Base-by-base conservation (phyloP, 371 early-diverging fungal genomes). In the Mucor piriformis region DNA sequence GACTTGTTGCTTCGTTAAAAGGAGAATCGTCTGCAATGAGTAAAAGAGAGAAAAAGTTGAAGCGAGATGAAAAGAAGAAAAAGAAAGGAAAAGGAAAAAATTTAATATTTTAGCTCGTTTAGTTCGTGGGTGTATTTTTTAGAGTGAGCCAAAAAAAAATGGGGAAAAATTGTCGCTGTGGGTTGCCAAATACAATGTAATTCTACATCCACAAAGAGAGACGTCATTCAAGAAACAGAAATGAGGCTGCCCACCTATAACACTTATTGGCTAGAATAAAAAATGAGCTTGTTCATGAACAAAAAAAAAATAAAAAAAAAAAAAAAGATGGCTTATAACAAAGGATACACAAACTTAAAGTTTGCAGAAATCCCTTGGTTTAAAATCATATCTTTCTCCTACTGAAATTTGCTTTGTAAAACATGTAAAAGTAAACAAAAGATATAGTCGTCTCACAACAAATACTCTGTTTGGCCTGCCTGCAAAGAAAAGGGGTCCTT, bases 301-400 rank as follows among this genome's bases (percentile, higher is more conserved):
- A 43, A 21, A 5, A 25, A 5, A 23, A 6, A 29, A 18, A 33
- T 16, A 27, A 10, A 34, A 20, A 54, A 25, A 42, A n/a, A 54
- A 54, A 37, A 29, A 42, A 54, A 29, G 10, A 42, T 18, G 13
- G 42, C 18, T 38, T 47, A 18, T 20, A 29, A 29, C 29, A 8
- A 13, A 18, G 37, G 52, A 50, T 50, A 51, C 44, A 42, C 50
- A 33, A 59, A 59, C 43, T 46, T 51, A 34, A 51, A 44, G 46
- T 51, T 57, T 57, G 34, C 48, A 48, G 57, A 57, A 57, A 57
- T 57, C 48, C 29, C 25, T 43, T 54, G 27, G 4, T 40, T 16
- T 40, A 16, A 6, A n/a, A n/a, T 16, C 18, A 16, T 16, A 16
- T 16, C 0, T 40, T 16, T 37, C 38, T 38, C 38, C 38, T 38